Evolutionary conservation across 2,329 filamentous ascomycete species (phyloP), one percentile per base, ranked within the genome.

Genomic region (Endocalyx cinctus): DNA sequence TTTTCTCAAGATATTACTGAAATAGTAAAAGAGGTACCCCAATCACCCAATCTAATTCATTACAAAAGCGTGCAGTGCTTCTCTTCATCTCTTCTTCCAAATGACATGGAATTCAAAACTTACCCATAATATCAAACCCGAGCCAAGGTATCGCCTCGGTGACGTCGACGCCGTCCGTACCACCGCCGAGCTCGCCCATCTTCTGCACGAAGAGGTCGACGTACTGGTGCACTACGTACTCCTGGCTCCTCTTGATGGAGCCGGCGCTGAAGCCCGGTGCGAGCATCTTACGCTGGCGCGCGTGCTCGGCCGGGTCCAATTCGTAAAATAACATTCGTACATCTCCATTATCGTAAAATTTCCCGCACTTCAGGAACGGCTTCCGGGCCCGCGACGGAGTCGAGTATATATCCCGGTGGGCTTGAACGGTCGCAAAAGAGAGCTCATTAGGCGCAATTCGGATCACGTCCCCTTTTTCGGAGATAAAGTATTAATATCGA

Each of bases 41-140:
- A n/a, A n/a, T n/a, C n/a, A n/a, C n/a, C n/a, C n/a, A n/a, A n/a
- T n/a, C n/a, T n/a, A n/a, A n/a, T n/a, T n/a, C n/a, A n/a, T n/a
- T n/a, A n/a, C n/a, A n/a, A n/a, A n/a, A n/a, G n/a, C n/a, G n/a
- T n/a, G n/a, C n/a, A n/a, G n/a, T n/a, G n/a, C n/a, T n/a, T n/a
- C n/a, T n/a, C n/a, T n/a, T n/a, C n/a, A n/a, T n/a, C n/a, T n/a
- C n/a, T n/a, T n/a, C n/a, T n/a, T n/a, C n/a, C n/a, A n/a, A n/a
- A n/a, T n/a, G n/a, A n/a, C n/a, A n/a, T n/a, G n/a, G n/a, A n/a
- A n/a, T n/a, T n/a, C n/a, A n/a, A n/a, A n/a, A n/a, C n/a, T n/a
- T 25, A 36, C 44, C 42, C 13, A 50, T 45, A 23, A 50, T 48
- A 23, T 51, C 48, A 25, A 52, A 51, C 6, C 41, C 46, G 6